These are phyloP conservation scores for Penicillium polonicum DNA, from an alignment of 2,329 filamentous ascomycete species.

Conservation along the genomic window DNA sequence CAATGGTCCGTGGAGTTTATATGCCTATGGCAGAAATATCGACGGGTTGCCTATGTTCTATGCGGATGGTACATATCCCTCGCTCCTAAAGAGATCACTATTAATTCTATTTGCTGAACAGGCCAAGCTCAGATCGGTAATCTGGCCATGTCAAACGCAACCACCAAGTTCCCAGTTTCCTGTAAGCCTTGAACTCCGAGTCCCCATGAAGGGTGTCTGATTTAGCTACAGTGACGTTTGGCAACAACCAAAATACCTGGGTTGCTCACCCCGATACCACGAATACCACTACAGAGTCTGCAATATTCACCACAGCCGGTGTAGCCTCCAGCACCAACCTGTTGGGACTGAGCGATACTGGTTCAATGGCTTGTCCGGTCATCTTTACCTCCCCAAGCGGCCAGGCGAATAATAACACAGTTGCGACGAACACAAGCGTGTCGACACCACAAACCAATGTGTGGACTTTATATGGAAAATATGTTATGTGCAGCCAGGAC, in stretches of 20 bases:
- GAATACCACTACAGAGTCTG: neutral
- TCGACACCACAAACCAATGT: neutral
- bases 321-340: neutral
- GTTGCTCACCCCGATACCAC: neutral
- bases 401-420: neutral
- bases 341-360: neutral
- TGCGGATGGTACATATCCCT: constrained; percentile 1
- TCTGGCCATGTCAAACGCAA: constrained; percentile 7
- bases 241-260: neutral
- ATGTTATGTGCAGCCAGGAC: neutral
- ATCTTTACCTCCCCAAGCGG: neutral
- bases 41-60: neutral
- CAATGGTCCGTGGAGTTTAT: neutral
- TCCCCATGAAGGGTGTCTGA: neutral
- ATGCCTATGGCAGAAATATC: neutral
- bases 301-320: neutral
- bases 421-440: neutral
- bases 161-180: constrained; percentile 1
- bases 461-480: constrained; percentile 9
- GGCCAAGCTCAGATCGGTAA: constrained; percentile 10
- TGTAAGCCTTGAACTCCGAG: neutral
- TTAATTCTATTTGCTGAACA: neutral
- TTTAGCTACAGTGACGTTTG: neutral
- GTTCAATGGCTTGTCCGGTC: neutral
- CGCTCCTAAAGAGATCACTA: neutral